phyloP scores from a whole-genome alignment of 202 grass and related monocot species.

The Panicum virgatum region DNA sequence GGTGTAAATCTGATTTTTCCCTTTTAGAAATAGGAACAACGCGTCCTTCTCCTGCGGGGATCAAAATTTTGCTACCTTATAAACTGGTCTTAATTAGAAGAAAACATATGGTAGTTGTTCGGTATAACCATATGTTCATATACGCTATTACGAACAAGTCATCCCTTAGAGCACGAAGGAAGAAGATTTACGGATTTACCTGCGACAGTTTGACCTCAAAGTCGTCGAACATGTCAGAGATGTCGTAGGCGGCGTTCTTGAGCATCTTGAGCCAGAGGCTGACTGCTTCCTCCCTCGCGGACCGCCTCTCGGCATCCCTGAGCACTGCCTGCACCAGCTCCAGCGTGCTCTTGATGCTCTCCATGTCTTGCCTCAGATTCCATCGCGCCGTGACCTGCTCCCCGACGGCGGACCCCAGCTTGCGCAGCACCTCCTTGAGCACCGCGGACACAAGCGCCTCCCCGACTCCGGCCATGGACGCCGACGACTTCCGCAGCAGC shows the following conservation, averaged over 20 bases:
- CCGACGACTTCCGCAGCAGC: neutral
- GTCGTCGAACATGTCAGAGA: neutral
- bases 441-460: slow-evolving; percentile 8
- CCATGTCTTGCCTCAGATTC: neutral
- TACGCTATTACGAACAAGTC: neutral
- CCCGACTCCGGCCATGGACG: neutral
- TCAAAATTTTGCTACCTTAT: too few relatives aligned
- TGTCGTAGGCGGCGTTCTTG: slow-evolving; percentile 1
- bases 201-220: neutral
- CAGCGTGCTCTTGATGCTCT: neutral
- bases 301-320: neutral
- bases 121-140: too few relatives aligned
- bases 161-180: neutral
- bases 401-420: neutral
- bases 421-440: neutral
- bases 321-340: neutral
- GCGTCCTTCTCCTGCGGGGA: too few relatives aligned
- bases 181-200: neutral
- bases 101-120: too few relatives aligned
- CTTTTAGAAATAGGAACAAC: too few relatives aligned
- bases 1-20: too few relatives aligned
- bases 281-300: neutral
- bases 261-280: neutral
- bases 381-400: slow-evolving; percentile 1
- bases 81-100: too few relatives aligned